Evolutionary conservation across 768 basidiomycete genomes (phyloP).

Genomic region (Podaxis sp.): DNA sequence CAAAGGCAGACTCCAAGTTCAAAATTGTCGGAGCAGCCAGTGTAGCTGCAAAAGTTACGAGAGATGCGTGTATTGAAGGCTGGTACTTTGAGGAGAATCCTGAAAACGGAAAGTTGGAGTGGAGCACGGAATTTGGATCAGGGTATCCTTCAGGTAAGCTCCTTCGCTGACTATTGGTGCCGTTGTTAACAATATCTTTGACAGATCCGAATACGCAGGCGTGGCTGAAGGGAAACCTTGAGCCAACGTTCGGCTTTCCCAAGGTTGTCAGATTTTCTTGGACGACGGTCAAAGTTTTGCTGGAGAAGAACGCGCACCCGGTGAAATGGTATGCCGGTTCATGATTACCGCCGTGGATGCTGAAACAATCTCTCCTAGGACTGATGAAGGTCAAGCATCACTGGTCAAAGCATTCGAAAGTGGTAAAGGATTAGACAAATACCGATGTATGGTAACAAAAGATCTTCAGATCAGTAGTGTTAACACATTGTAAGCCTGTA

Average conservation of each 20-base stretch:
- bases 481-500: slow-evolving; percentile 49
- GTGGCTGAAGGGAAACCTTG: slow-evolving; percentile 75
- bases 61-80: slow-evolving; percentile 84
- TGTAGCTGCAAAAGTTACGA: slow-evolving; percentile 96
- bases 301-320: slow-evolving; percentile 78
- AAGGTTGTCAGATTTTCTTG: slow-evolving; percentile 91
- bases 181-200: background rate
- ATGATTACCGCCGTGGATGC: background rate
- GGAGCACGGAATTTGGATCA: slow-evolving; percentile 57
- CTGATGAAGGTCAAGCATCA: slow-evolving; percentile 78
- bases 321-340: slow-evolving; percentile 70
- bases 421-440: slow-evolving; percentile 73
- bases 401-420: slow-evolving; percentile 74
- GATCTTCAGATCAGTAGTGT: slow-evolving; percentile 77
- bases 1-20: slow-evolving; percentile 94
- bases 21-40: slow-evolving; percentile 97
- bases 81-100: slow-evolving; percentile 78
- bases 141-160: slow-evolving; percentile 86
- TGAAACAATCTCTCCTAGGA: slow-evolving; percentile 46
- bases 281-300: slow-evolving; percentile 84
- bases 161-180: background rate
- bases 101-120: slow-evolving; percentile 23
- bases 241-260: slow-evolving; percentile 92
- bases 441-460: slow-evolving; percentile 65
- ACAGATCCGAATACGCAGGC: slow-evolving; percentile 90